Conservation (phyloP, 805 yeast species). For the Schizosaccharomyces cryophilus region DNA sequence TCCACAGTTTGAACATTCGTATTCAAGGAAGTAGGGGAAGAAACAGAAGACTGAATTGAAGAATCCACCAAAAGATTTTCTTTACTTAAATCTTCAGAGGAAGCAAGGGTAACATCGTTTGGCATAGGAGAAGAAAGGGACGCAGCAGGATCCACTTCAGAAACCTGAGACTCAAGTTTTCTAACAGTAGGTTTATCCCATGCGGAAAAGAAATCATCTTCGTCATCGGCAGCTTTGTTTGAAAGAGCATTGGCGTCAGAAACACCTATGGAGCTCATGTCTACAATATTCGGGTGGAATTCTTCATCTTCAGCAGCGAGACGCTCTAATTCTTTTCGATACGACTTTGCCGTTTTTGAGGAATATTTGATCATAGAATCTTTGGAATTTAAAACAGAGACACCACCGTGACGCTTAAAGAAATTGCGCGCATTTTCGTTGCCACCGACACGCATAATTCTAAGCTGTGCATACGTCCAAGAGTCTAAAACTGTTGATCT, state of each 20-base stretch:
- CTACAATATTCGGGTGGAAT: conserved; percentile 47
- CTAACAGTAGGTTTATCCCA: conserved; percentile 58
- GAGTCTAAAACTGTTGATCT: conserved; percentile 65
- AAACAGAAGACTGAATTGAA: too few species aligned
- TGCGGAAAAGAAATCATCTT: conserved; percentile 72
- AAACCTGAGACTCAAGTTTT: conserved; percentile 7
- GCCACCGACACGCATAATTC: conserved; percentile 86
- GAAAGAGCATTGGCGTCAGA: conserved; percentile 7
- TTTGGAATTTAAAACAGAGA: conserved; percentile 33
- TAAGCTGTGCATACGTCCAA: conserved; percentile 75
- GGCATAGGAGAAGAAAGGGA: too few species aligned
- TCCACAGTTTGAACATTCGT: too few species aligned
- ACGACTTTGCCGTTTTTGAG: conserved; percentile 51
- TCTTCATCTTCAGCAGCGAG: conserved; percentile 40
- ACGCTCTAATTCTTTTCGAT: conserved; percentile 54
- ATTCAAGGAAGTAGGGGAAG: too few species aligned
- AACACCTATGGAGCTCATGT: conserved; percentile 9
- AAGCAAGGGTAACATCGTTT: too few species aligned
- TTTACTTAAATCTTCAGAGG: too few species aligned
- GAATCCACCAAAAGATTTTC: too few species aligned
- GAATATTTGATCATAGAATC: conserved; percentile 63
- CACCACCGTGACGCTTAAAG: conserved; percentile 66
- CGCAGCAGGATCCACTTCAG: too few species aligned
- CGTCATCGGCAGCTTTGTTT: conserved; percentile 11
- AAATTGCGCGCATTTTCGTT: conserved; percentile 67